phyloP scores from a whole-genome alignment of 441 rosid species.

The Syzygium syzygioides region DNA sequence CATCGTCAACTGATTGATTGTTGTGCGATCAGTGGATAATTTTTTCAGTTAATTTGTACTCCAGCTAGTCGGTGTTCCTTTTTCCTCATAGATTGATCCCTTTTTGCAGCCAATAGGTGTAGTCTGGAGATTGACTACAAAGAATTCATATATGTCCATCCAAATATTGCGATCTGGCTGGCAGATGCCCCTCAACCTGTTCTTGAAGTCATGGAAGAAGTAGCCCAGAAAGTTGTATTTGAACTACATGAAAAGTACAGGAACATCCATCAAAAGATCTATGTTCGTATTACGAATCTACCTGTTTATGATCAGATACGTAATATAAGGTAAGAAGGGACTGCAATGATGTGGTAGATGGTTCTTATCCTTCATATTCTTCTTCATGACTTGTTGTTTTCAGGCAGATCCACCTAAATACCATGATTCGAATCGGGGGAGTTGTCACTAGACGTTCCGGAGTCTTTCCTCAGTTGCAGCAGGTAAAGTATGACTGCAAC shows the following conservation, averaged over 20 bases:
- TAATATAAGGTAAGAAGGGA: constrained; percentile 62
- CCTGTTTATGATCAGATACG: constrained; percentile 97
- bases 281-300: constrained; percentile 76
- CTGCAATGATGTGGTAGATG: not conserved
- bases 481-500: constrained; percentile 95
- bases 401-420: constrained; percentile 97
- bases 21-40: not conserved
- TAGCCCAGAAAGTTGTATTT: constrained; percentile 68
- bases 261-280: constrained; percentile 79
- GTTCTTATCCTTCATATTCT: not conserved
- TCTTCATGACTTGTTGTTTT: constrained; percentile 7
- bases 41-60: not conserved
- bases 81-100: not conserved
- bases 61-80: not conserved
- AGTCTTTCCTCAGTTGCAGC: constrained; percentile 96
- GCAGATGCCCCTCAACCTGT: constrained; percentile 99
- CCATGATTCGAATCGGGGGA: constrained; percentile 98
- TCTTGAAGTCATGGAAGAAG: constrained; percentile 97
- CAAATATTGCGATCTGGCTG: constrained; percentile 96
- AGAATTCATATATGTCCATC: constrained; percentile 82
- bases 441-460: constrained; percentile 97
- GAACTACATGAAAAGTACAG: constrained; percentile 86
- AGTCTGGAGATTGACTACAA: constrained; percentile 94
- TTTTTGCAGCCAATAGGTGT: constrained; percentile 78
- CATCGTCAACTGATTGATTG: not conserved